Percentiles rank a stretch among this genome's conserved stretches.
phyloP scores from a whole-genome alignment of 192 early-diverging fungal genomes.

The Radiomyces spectabilis region DNA sequence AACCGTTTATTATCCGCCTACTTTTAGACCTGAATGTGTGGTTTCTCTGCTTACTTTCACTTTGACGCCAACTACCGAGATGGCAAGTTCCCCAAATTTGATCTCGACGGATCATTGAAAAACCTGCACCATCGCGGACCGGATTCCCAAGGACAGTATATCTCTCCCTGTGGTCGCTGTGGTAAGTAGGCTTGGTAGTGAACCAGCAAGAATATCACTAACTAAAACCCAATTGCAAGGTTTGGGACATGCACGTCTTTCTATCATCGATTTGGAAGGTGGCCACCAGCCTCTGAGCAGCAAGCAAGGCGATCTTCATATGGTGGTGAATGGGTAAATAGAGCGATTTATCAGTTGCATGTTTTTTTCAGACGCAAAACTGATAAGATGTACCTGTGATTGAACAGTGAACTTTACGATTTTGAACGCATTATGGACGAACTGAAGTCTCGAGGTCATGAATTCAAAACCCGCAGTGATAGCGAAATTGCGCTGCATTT shows the following conservation, averaged over 20 bases:
- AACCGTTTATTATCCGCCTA: too few species aligned
- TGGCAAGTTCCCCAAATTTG: neutral
- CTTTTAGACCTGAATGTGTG: conserved; percentile 2
- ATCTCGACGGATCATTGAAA: conserved; percentile 3
- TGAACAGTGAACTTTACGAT: conserved; percentile 20
- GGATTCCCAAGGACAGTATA: neutral
- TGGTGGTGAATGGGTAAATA: conserved; percentile 14
- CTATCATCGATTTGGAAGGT: conserved; percentile 17
- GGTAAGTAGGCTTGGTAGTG: too few species aligned
- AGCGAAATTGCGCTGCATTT: conserved; percentile 11
- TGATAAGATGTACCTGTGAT: too few species aligned
- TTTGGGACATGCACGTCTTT: conserved; percentile 10
- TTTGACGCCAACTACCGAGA: neutral
- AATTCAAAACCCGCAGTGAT: conserved; percentile 12
- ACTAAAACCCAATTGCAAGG: neutral
- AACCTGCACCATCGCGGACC: conserved; percentile 2
- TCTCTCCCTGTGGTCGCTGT: conserved; percentile 1
- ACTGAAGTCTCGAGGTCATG: conserved; percentile 4
- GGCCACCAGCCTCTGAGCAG: conserved; percentile 13
- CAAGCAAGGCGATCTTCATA: neutral
- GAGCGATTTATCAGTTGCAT: too few species aligned
- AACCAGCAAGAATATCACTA: neutral
- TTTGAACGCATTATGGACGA: conserved; percentile 8
- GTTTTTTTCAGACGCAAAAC: too few species aligned
- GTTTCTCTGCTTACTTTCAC: conserved; percentile 9